These are phyloP conservation scores for Aspergillus bridgeri DNA, from an alignment of 495 filamentous ascomycete genomes.

Conservation along the genomic window DNA sequence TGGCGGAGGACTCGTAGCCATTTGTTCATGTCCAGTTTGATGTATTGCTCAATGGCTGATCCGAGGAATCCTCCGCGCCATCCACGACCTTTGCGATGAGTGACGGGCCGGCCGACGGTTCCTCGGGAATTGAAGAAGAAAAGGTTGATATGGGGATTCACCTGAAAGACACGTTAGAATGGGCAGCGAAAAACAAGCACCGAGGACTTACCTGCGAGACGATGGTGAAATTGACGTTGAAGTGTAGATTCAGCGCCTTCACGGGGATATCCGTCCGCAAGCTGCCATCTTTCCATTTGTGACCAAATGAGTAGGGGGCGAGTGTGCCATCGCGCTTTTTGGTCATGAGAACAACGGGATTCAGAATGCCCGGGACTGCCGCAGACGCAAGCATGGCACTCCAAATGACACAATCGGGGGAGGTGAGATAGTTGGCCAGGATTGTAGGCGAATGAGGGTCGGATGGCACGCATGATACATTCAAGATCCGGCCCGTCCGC, in stretches of 20 bases:
- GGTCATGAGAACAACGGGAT: constrained; percentile 95
- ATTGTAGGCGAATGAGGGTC: constrained; percentile 93
- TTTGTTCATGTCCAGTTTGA: constrained; percentile 92
- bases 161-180: constrained; percentile 33
- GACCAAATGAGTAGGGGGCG: constrained; percentile 83
- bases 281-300: constrained; percentile 98
- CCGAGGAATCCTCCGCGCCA: constrained; percentile 96
- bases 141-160: constrained; percentile 95
- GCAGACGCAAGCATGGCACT: constrained; percentile 93
- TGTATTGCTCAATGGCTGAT: constrained; percentile 86
- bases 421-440: constrained; percentile 88
- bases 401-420: constrained; percentile 97
- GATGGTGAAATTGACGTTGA: constrained; percentile 96
- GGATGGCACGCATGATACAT: constrained; percentile 94
- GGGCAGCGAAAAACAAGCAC: background rate
- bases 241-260: constrained; percentile 87
- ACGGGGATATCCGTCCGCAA: constrained; percentile 93
- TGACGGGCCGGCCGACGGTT: constrained; percentile 86
- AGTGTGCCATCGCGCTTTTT: constrained; percentile 75
- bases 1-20: constrained; percentile 94
- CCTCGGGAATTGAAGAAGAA: constrained; percentile 97
- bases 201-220: constrained; percentile 63
- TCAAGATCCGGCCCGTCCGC: constrained; percentile 88
- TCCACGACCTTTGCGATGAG: constrained; percentile 86
- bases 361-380: constrained; percentile 92